Base-by-base conservation (phyloP, 306 rosid genomes). In the Prosopis cineraria region DNA sequence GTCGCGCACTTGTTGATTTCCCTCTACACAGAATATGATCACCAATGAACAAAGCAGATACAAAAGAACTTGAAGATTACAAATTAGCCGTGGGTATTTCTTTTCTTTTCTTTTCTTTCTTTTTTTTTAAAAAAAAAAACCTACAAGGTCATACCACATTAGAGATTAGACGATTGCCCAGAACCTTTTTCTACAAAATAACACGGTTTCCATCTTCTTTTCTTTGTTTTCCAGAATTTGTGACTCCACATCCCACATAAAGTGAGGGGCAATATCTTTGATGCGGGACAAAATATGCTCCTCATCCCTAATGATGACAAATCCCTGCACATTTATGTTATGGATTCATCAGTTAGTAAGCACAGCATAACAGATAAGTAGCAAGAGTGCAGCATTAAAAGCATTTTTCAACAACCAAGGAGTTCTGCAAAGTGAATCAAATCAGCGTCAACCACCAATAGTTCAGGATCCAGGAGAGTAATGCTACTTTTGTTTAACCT, bases 131-230 rank as follows among this genome's bases (percentile, higher is more conserved):
- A 10, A 10, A 9, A 3, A 55, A 55, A 55, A 55, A 58, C 65
- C 71, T 52, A 55, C 2, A 37, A 62, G 20, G 52, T 68, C 55
- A 41, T 43, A 14, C 66, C 44, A 41, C 64, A 78, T 89, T 86
- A 84, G 64, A 41, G 59, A 78, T 89, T 86, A 84, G 64, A 81
- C 52, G 24, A 89, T 85, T 56, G 96, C 97, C 98, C 98, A 95
- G 79, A 95, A 95, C 87, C 81, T 91, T 90, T 95, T 95, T 83
- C 97, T 88, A 75, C 96, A 92, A 45, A 91, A 75, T 74, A 95
- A 74, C 76, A 95, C 90, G 3, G 89, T 76, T 85, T 92, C 97
- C 72, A 41, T 70, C 78, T 82, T 88, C 85, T 88, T 95, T 77
- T 89, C 92, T 88, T 82, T 86, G 75, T 83, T 90, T 79, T 89